Conservation (phyloP, 192 early-diverging fungal species). For the Coemansia sp. region DNA sequence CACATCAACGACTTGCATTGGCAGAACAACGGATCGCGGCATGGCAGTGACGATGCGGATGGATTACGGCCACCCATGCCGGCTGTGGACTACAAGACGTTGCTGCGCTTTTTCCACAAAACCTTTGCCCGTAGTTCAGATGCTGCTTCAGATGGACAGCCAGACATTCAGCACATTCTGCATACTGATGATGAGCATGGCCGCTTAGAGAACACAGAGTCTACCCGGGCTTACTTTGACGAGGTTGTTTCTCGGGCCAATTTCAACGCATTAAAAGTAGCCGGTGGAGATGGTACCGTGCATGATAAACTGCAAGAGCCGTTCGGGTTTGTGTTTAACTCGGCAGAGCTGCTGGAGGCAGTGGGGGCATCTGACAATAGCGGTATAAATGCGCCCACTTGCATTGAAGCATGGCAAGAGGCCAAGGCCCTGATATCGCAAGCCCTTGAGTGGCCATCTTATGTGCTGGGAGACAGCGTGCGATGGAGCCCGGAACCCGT, state of each 20-base stretch:
- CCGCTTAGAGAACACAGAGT: neutral
- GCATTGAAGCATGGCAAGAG: conserved; percentile 15
- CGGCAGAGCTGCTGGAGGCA: neutral
- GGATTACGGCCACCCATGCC: conserved; percentile 33
- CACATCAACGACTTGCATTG: conserved; percentile 38
- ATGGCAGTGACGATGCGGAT: conserved; percentile 12
- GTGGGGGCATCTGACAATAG: too few relatives aligned
- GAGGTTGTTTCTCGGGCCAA: conserved; percentile 8
- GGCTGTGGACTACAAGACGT: conserved; percentile 30
- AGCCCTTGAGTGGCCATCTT: conserved; percentile 35
- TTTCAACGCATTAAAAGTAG: neutral
- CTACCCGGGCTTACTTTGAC: conserved; percentile 19
- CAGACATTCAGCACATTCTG: conserved; percentile 6
- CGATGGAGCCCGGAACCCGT: conserved; percentile 11
- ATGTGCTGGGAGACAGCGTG: conserved; percentile 23
- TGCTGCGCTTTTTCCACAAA: conserved; percentile 31
- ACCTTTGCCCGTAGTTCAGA: conserved; percentile 16
- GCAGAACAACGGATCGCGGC: conserved; percentile 40
- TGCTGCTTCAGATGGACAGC: neutral
- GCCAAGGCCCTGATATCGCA: conserved; percentile 10
- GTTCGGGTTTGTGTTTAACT: conserved; percentile 31
- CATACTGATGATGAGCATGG: neutral
- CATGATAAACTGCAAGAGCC: neutral
- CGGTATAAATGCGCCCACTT: conserved; percentile 1
- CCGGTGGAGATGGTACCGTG: neutral